These are phyloP conservation scores for Wallacemonas rigidus DNA, from an alignment of 208 protist genomes.

Conservation along the genomic window DNA sequence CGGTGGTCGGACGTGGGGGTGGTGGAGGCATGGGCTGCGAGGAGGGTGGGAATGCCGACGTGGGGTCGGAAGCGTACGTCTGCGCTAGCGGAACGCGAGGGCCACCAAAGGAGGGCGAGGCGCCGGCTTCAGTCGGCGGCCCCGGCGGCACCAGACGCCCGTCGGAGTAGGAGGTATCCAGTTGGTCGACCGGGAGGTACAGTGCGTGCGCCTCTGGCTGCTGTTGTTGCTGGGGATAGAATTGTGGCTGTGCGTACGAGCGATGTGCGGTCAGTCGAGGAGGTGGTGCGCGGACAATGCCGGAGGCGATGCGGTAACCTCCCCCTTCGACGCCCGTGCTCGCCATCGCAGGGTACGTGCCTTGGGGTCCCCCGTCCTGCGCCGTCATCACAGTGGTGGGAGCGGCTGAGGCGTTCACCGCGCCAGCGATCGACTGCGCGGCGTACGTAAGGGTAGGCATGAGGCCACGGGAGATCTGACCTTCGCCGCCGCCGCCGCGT, in stretches of 20 bases:
- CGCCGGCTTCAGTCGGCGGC: too few relatives aligned
- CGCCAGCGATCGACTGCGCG: background rate
- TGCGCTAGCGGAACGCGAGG: too few relatives aligned
- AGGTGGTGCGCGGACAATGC: background rate
- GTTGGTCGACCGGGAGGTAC: too few relatives aligned
- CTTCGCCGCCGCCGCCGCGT: background rate
- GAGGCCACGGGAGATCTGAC: background rate
- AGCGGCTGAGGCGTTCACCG: background rate
- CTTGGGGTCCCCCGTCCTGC: background rate
- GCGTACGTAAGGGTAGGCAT: background rate
- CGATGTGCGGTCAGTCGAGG: background rate
- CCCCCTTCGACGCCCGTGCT: background rate
- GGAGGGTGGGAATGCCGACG: too few relatives aligned
- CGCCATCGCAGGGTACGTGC: background rate
- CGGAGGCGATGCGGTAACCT: conserved; percentile 8
- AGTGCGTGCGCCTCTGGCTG: background rate
- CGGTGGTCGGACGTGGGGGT: too few relatives aligned
- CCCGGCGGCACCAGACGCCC: too few relatives aligned
- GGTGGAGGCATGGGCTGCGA: too few relatives aligned
- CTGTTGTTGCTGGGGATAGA: background rate
- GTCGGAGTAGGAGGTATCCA: too few relatives aligned
- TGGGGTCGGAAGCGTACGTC: too few relatives aligned
- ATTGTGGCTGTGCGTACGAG: background rate
- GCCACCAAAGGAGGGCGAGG: too few relatives aligned
- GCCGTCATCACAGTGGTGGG: too few relatives aligned